These are phyloP conservation scores for Mrakia gelida DNA, from an alignment of 768 basidiomycete species.

Conservation along the genomic window DNA sequence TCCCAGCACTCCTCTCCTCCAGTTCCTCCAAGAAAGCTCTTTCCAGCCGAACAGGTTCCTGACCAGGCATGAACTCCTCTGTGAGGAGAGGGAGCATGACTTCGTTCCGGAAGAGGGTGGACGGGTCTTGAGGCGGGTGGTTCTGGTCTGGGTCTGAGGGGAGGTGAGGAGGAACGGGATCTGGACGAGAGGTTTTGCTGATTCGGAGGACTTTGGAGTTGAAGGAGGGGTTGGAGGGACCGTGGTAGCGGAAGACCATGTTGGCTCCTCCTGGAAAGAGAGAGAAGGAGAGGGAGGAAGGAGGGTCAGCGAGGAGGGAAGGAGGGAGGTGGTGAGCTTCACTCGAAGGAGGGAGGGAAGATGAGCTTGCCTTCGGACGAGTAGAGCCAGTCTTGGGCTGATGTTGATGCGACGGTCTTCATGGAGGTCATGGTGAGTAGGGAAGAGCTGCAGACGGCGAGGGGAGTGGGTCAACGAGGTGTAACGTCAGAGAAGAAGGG, in stretches of 20 bases:
- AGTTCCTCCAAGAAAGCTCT: conserved; percentile 61
- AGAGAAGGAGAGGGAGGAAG: background rate
- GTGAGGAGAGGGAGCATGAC: conserved; percentile 68
- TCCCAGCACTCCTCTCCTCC: conserved; percentile 48
- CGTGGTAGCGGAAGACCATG: conserved; percentile 77
- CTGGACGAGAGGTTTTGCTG: conserved; percentile 53
- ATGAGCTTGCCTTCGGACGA: conserved; percentile 1
- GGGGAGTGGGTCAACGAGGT: background rate
- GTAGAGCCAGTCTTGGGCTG: conserved; percentile 2
- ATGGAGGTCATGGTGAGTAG: background rate
- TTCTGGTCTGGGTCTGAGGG: conserved; percentile 11
- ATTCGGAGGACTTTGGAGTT: conserved; percentile 69
- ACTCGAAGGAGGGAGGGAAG: background rate
- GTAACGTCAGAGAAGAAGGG: background rate
- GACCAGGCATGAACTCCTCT: conserved; percentile 54
- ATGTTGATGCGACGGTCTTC: background rate
- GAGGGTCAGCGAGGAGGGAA: background rate
- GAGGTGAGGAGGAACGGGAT: background rate
- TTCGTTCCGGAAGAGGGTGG: conserved; percentile 54
- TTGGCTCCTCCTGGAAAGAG: conserved; percentile 66
- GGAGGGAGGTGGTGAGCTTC: background rate
- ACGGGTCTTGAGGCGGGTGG: conserved; percentile 17
- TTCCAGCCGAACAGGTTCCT: conserved; percentile 53
- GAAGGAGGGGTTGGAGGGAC: conserved; percentile 54
- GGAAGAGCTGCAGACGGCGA: background rate